Evolutionary conservation across 2,329 filamentous ascomycete genomes (phyloP).

Genomic region (Hypoxylon rubiginosum): DNA sequence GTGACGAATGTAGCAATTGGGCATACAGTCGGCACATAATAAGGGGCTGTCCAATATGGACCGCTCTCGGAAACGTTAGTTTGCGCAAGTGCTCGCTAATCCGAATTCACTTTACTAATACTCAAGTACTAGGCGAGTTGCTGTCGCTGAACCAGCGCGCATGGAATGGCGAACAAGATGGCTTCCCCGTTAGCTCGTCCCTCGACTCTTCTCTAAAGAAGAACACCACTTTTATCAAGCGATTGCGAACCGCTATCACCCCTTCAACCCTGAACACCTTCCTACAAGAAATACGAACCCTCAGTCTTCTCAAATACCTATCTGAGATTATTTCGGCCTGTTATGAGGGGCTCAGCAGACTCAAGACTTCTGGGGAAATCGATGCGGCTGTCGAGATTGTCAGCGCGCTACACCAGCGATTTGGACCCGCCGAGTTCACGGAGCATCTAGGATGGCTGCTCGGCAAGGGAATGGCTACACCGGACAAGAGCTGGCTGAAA

Average conservation of each 20-base stretch:
- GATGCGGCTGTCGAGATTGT: slow-evolving; percentile 92
- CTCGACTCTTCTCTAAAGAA: slow-evolving; percentile 97
- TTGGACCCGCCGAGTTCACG: slow-evolving; percentile 91
- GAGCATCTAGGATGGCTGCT: slow-evolving; percentile 92
- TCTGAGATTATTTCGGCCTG: slow-evolving; percentile 97
- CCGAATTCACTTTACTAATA: slow-evolving; percentile 42
- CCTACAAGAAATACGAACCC: slow-evolving; percentile 87
- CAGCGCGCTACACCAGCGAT: slow-evolving; percentile 94
- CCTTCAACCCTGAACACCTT: slow-evolving; percentile 84
- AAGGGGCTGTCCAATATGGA: slow-evolving; percentile 67
- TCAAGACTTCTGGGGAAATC: slow-evolving; percentile 93
- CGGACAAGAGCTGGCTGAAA: slow-evolving; percentile 88
- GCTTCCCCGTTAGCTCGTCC: slow-evolving; percentile 81
- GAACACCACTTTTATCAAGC: slow-evolving; percentile 98
- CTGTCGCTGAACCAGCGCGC: slow-evolving; percentile 87
- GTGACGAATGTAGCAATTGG: slow-evolving; percentile 63
- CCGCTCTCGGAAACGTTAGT: slow-evolving; percentile 74
- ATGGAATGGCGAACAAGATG: slow-evolving; percentile 89
- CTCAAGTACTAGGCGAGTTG: slow-evolving; percentile 77
- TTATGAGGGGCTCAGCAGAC: slow-evolving; percentile 91
- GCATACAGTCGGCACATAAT: slow-evolving; percentile 46
- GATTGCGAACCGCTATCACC: slow-evolving; percentile 89
- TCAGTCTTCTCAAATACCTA: slow-evolving; percentile 95
- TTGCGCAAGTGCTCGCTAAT: background rate
- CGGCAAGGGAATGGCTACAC: slow-evolving; percentile 89